Evolutionary conservation across 2,329 filamentous ascomycete species (phyloP), one percentile per base, ranked within the genome.

Genomic region (Aureobasidium sp.): DNA sequence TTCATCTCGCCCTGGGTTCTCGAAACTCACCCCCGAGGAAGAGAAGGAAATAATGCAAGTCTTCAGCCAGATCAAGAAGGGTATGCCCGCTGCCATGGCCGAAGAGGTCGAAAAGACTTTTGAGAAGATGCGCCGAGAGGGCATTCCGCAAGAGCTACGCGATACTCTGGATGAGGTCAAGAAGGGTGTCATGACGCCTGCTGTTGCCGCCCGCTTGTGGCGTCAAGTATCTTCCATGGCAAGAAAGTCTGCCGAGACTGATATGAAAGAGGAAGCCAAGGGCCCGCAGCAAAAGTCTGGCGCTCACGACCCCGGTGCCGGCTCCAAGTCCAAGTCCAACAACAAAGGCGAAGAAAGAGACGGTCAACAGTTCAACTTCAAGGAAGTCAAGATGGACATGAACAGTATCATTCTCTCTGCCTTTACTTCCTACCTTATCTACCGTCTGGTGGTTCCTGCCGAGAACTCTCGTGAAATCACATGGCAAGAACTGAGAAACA

Each of bases 401-500:
- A 74, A 74, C 54, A 79, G 77, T 19, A 72, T 79, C 58, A 60
- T 85, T 27, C 71, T 84, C 41, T 76, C 77, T 25, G 70, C 78
- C 16, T 77, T 87, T 60, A 69, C 84, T 29, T 72, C 80, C 10
- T 86, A 83, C 64, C 73, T 86, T 53, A 66, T 83, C 42, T 85
- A 82, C 68, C 74, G 78, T 53, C 75, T 79, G 58, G 72, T 91
- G 54, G 78, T 88, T 55, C 84, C 84, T 3, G 78, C 79, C 17
- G 83, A 86, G 58, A 78, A 76, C 57, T 76, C 74, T 53, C 77
- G 83, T 64, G 91, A 98, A 66, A 96, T 98, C 55, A 97, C 93
- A 53, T 98, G 90, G 88, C 90, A 98, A 71, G 93, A 98, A 72
- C 88, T 98, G 72, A 79, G 88, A 58, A 90, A 83, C 61, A 93